Evolutionary conservation across 441 rosid genomes (phyloP).

Genomic region (Mallotus japonicus): DNA sequence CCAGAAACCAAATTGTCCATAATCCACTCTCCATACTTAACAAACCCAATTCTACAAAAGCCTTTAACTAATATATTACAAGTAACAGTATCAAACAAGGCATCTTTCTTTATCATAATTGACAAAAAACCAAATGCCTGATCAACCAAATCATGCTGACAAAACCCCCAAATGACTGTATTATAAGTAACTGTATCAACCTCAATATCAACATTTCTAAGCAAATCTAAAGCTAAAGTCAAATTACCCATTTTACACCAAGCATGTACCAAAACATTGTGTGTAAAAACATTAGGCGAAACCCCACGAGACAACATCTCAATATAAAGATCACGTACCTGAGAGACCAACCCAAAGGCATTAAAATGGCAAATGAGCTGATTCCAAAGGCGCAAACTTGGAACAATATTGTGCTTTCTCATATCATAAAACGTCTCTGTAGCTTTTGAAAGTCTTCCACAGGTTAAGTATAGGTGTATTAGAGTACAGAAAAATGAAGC

Average conservation of each 20-base stretch:
- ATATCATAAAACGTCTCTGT: constrained; percentile 51
- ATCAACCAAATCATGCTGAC: constrained; percentile 53
- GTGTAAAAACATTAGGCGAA: constrained; percentile 55
- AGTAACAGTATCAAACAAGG: constrained; percentile 56
- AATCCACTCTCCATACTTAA: constrained; percentile 53
- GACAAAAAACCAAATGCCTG: constrained; percentile 67
- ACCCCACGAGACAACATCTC: constrained; percentile 69
- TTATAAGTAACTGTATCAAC: constrained; percentile 71
- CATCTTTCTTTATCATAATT: constrained; percentile 68
- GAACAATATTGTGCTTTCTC: constrained; percentile 47
- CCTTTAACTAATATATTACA: constrained; percentile 78
- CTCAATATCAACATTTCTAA: constrained; percentile 43
- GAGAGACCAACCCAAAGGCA: constrained; percentile 48
- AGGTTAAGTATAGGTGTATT: constrained; percentile 57
- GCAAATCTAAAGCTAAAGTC: constrained; percentile 50
- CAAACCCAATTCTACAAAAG: constrained; percentile 57
- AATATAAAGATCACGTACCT: constrained; percentile 53
- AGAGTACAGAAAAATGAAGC: constrained; percentile 64
- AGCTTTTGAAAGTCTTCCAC: constrained; percentile 57
- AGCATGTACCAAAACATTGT: constrained; percentile 75
- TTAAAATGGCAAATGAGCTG: constrained; percentile 48
- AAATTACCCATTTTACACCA: constrained; percentile 70
- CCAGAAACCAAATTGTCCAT: constrained; percentile 46
- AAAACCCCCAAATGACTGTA: constrained; percentile 78
- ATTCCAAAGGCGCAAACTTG: constrained; percentile 49